Evolutionary conservation across 2,329 filamentous ascomycete genomes (phyloP).

Genomic region (Aureobasidium zeae): DNA sequence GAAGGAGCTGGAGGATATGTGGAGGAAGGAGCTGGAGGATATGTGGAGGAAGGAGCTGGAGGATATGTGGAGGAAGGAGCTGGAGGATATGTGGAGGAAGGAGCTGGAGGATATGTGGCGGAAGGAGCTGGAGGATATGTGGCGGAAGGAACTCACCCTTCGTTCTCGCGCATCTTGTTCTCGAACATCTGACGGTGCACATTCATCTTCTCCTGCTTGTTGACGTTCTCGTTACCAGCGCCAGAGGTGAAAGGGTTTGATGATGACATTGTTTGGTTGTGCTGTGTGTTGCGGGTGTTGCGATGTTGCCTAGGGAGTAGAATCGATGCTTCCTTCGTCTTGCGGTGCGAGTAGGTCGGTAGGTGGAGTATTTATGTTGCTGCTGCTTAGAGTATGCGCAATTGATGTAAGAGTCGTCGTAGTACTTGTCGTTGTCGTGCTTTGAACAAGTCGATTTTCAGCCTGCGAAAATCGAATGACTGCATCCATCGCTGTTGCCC

Average conservation of each 20-base stretch:
- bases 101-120: no score
- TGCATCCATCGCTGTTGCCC: not conserved
- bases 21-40: no score
- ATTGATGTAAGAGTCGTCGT: not conserved
- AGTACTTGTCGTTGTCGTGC: not conserved
- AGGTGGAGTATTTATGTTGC: not conserved
- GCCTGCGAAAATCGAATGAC: conserved; percentile 4
- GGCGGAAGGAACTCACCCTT: conserved; percentile 2
- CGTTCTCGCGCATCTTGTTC: conserved; percentile 17
- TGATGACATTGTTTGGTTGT: conserved; percentile 8
- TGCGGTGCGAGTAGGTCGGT: not conserved
- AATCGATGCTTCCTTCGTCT: not conserved
- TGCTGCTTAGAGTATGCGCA: conserved; percentile 3
- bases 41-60: no score
- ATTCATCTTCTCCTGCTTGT: conserved; percentile 48
- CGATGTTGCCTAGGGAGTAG: not conserved
- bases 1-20: no score
- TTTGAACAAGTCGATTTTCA: not conserved
- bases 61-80: no score
- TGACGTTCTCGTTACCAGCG: conserved; percentile 19
- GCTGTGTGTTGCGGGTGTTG: conserved; percentile 6
- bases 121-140: no score
- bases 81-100: no score
- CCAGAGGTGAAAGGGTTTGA: conserved; percentile 12
- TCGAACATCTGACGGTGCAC: conserved; percentile 69